Evolutionary conservation across 768 basidiomycete species (phyloP), one percentile per base, ranked within the genome.

Genomic region (Podaxis mareebaensis): DNA sequence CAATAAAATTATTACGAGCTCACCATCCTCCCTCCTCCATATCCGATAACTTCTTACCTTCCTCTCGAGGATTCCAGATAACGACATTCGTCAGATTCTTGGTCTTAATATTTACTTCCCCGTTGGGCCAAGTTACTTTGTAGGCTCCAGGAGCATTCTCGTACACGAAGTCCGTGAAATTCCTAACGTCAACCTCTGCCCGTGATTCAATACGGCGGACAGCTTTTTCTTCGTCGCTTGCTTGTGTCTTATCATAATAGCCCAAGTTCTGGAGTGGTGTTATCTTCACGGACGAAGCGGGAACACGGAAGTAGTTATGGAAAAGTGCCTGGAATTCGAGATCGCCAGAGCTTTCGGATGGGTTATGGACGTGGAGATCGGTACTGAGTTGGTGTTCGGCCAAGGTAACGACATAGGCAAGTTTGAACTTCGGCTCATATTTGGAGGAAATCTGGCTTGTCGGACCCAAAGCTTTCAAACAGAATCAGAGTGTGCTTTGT

Each of bases 261-360:
- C 64, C 72, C 15, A 88, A 71, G 33, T 87, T 83, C 69, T 87
- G 80, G 38, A 96, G 80, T 6, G 92, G 84, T 7, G 79, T 78
- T 66, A 94, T 79, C 2, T 82, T 74, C n/a, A 86, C 85, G 3
- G 85, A 69, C 63, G 83, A 74, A 15, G 87, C 76, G 51, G 90
- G 85, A 51, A 85, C 85, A 10, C 83, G 83, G 67, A 97, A 83
- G 76, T 99, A 99, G 54, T 86, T 95, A 76, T 99, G 97, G 59
- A 99, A 83, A 51, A 99, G 81, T 1, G 95, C 91, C 73, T 99
- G 97, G 79, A 96, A 99, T 71, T 90, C 86, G 46, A 98, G 81
- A 71, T 66, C 48, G 83, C 79, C 0, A 77, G 70, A 3, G 74
- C 75, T 73, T 3, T 67, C 65, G 6, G 85, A 86, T 0, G 85